Percentiles rank a stretch among this genome's conserved stretches.
Evolutionary conservation across 2,329 filamentous ascomycete genomes (phyloP).

Genomic region (Alternaria brassicicola): DNA sequence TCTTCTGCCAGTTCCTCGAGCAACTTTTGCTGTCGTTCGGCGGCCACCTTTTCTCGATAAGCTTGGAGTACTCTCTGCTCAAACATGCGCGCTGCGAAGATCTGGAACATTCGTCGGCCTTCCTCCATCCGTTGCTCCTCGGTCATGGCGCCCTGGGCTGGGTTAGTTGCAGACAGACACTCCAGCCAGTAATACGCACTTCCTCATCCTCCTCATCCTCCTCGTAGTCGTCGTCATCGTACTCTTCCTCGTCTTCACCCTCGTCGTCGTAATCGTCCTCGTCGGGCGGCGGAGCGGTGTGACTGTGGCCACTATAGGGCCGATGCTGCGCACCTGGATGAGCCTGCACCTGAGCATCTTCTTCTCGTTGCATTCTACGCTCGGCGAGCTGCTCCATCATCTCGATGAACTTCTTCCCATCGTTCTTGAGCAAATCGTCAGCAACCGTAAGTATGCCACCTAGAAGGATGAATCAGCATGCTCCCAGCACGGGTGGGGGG

Average conservation of each 20-base stretch:
- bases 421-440: constrained; percentile 97
- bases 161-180: constrained; percentile 29
- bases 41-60: constrained; percentile 96
- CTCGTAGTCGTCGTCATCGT: constrained; percentile 64
- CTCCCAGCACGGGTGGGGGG: constrained; percentile 13
- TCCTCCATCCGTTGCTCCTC: constrained; percentile 99
- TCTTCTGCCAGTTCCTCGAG: constrained; percentile 92
- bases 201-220: constrained; percentile 45
- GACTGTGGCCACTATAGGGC: constrained; percentile 65
- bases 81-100: constrained; percentile 99
- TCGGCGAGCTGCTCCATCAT: constrained; percentile 99
- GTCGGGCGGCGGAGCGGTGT: constrained; percentile 66
- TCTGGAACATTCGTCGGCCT: constrained; percentile 97
- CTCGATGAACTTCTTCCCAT: constrained; percentile 99
- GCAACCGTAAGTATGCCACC: constrained; percentile 98
- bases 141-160: constrained; percentile 84
- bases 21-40: constrained; percentile 87
- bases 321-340: constrained; percentile 61
- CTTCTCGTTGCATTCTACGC: constrained; percentile 94
- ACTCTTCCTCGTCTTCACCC: constrained; percentile 65
- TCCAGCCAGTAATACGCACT: constrained; percentile 32
- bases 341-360: constrained; percentile 74
- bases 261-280: constrained; percentile 80
- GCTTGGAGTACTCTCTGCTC: constrained; percentile 94
- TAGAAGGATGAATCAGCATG: constrained; percentile 50